Evolutionary conservation across 2,329 filamentous ascomycete species (phyloP).

Genomic region (Keithomyces neogunnii): DNA sequence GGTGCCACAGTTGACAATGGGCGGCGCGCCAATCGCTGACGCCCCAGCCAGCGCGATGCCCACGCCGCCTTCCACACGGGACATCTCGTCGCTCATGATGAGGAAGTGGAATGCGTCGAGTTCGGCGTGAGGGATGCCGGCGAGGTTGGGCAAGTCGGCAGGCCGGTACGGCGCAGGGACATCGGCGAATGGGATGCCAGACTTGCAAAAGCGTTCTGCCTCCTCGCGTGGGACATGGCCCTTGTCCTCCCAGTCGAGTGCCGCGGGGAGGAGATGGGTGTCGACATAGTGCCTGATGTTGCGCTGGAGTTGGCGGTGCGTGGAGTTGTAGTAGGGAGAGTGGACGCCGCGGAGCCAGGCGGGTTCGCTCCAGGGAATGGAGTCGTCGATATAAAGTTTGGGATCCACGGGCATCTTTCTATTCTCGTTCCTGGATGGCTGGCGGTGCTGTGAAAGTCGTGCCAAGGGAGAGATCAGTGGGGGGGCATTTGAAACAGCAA

Average conservation of each 20-base stretch:
- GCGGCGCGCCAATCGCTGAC: slow-evolving; percentile 54
- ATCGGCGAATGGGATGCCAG: slow-evolving; percentile 29
- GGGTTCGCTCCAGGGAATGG: slow-evolving; percentile 17
- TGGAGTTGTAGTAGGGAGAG: slow-evolving; percentile 53
- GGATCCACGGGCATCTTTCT: slow-evolving; percentile 10
- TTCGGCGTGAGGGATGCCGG: slow-evolving; percentile 35
- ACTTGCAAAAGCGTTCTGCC: slow-evolving; percentile 25
- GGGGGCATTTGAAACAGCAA: background rate
- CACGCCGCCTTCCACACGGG: slow-evolving; percentile 47
- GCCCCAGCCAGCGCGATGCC: slow-evolving; percentile 49
- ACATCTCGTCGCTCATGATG: slow-evolving; percentile 46
- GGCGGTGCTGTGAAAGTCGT: background rate
- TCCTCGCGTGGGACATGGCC: slow-evolving; percentile 39
- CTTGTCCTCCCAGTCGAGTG: slow-evolving; percentile 55
- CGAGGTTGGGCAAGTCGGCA: slow-evolving; percentile 20
- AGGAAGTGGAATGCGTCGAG: slow-evolving; percentile 51
- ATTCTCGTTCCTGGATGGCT: background rate
- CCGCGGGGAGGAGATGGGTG: slow-evolving; percentile 45
- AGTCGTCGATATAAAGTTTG: slow-evolving; percentile 12
- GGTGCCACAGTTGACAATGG: slow-evolving; percentile 54
- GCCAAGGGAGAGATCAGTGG: background rate
- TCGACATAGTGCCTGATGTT: slow-evolving; percentile 51
- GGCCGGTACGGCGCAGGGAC: slow-evolving; percentile 28
- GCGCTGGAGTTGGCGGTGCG: slow-evolving; percentile 50
- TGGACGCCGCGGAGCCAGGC: slow-evolving; percentile 18